phyloP scores from a whole-genome alignment of 2,329 filamentous ascomycete species.

The Fusarium acutatum region DNA sequence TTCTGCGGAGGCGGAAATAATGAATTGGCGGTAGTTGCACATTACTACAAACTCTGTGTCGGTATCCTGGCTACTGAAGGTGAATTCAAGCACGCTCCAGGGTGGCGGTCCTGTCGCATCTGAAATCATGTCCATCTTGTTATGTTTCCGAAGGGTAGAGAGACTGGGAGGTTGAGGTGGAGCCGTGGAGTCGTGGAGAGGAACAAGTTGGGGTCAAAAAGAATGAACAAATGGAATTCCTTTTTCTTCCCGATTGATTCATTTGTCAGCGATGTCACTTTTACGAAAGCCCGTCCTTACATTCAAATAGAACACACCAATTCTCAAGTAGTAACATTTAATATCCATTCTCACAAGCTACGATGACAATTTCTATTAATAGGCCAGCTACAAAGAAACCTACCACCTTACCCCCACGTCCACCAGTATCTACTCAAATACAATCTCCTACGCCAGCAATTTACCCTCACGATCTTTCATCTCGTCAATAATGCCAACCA shows the following conservation, averaged over 20 bases:
- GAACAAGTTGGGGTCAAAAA: not conserved
- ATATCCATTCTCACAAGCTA: not conserved
- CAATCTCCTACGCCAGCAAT: not conserved
- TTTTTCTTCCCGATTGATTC: fast-evolving
- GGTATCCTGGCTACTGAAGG: fast-evolving
- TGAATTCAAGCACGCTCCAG: not conserved
- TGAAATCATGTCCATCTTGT: not conserved
- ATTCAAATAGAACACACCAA: not conserved
- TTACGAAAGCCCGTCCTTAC: not conserved
- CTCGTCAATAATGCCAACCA: not conserved
- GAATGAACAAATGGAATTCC: not conserved
- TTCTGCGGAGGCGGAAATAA: not conserved
- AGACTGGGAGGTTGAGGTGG: fast-evolving
- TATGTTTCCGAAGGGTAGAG: not conserved
- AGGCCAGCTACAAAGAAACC: not conserved
- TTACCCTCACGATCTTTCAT: fast-evolving
- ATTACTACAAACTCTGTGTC: not conserved
- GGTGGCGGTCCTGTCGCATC: fast-evolving
- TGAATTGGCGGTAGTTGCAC: not conserved
- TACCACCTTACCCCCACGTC: fast-evolving
- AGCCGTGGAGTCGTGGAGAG: not conserved
- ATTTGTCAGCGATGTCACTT: not conserved
- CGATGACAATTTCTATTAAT: fast-evolving
- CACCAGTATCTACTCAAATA: fast-evolving
- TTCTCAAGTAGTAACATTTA: not conserved